These are phyloP conservation scores for Candida chauliodis DNA, from an alignment of 805 yeast genomes.

Conservation along the genomic window DNA sequence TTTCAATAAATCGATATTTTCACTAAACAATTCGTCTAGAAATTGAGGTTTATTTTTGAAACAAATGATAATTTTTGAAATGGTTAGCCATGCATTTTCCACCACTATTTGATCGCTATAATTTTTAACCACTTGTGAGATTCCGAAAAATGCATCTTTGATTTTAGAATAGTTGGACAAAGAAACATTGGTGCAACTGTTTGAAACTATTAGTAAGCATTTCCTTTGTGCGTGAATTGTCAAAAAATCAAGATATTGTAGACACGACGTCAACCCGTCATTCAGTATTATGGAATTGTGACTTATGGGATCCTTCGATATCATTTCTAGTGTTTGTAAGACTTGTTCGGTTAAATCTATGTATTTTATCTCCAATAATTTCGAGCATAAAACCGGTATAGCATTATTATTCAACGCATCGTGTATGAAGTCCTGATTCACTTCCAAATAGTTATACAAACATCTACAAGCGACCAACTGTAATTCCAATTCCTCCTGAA, in stretches of 20 bases:
- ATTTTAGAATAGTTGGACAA: constrained; percentile 44
- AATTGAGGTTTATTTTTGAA: constrained; percentile 41
- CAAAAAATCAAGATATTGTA: constrained; percentile 80
- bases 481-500: constrained; percentile 69
- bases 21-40: constrained; percentile 42
- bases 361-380: constrained; percentile 69
- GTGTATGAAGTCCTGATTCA: constrained; percentile 59
- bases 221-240: constrained; percentile 86
- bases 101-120: constrained; percentile 57
- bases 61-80: constrained; percentile 54
- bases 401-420: constrained; percentile 64
- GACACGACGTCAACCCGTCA: constrained; percentile 61
- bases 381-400: constrained; percentile 60
- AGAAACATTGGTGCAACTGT: constrained; percentile 53
- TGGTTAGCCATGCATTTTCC: constrained; percentile 64
- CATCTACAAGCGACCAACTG: constrained; percentile 83
- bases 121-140: constrained; percentile 53
- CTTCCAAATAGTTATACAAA: constrained; percentile 75
- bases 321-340: constrained; percentile 66
- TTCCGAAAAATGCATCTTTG: constrained; percentile 53
- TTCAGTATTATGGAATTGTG: constrained; percentile 49
- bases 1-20: constrained; percentile 17
- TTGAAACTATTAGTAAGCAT: constrained; percentile 69
- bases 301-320: constrained; percentile 53
- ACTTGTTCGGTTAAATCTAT: constrained; percentile 94